Conservation (phyloP, 2,329 filamentous ascomycete genomes). For the Fusarium neocosmosporiellum region DNA sequence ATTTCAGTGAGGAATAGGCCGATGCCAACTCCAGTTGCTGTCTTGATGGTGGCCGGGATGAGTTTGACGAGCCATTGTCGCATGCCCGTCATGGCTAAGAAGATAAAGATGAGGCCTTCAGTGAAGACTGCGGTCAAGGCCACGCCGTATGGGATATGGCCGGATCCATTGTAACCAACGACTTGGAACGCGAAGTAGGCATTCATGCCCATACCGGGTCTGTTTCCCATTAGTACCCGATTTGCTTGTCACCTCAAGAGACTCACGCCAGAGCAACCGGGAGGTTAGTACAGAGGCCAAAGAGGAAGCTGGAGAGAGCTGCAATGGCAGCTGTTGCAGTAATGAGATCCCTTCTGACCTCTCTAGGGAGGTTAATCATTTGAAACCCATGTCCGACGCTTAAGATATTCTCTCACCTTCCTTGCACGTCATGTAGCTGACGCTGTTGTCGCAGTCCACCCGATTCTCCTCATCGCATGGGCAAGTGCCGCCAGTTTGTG, state of each 20-base stretch:
- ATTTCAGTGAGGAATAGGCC: slow-evolving; percentile 80
- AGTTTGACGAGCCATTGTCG: slow-evolving; percentile 85
- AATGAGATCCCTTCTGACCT: slow-evolving; percentile 77
- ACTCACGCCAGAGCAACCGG: slow-evolving; percentile 35
- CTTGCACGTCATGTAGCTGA: slow-evolving; percentile 55
- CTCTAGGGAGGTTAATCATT: slow-evolving; percentile 32
- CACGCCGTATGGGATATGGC: slow-evolving; percentile 75
- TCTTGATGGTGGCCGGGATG: slow-evolving; percentile 82
- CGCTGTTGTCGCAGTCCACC: slow-evolving; percentile 59
- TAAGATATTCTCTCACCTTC: neutral
- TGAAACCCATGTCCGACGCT: neutral
- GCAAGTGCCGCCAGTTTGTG: slow-evolving; percentile 30
- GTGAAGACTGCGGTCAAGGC: slow-evolving; percentile 85
- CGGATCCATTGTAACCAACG: slow-evolving; percentile 79
- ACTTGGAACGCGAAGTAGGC: slow-evolving; percentile 78
- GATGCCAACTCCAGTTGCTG: slow-evolving; percentile 83
- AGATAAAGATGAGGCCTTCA: slow-evolving; percentile 83
- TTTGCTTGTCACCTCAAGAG: slow-evolving; percentile 58
- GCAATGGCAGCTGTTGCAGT: slow-evolving; percentile 83
- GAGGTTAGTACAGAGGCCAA: slow-evolving; percentile 33
- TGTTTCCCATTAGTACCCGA: slow-evolving; percentile 59
- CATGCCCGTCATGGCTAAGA: slow-evolving; percentile 79
- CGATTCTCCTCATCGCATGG: slow-evolving; percentile 24
- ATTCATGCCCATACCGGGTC: slow-evolving; percentile 67
- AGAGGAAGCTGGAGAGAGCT: slow-evolving; percentile 65